Base-by-base conservation (phyloP, 208 protist species). In the Novymonas esmeraldas region DNA sequence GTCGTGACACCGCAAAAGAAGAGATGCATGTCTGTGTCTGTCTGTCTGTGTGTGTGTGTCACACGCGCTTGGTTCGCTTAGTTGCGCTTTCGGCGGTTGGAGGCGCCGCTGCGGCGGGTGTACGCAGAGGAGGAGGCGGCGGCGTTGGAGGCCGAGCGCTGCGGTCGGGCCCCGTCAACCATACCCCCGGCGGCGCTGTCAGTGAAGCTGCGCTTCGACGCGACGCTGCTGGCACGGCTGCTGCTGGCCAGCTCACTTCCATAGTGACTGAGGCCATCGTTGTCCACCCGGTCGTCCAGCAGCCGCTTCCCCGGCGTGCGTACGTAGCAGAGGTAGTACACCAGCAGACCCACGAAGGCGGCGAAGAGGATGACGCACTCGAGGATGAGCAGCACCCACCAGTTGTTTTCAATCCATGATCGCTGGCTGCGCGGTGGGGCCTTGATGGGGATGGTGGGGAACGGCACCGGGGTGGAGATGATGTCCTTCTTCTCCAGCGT, bases 391-490 rank as follows among this genome's bases (percentile, higher is more conserved):
- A 79, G 3, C 16, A 78, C 66, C 24, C 29, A 68, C 81, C 77
- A 87, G 59, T 78, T 65, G 48, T 73, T 70, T 44, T 79, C 44
- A 14, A 80, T 36, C 38, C 70, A 70, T 10, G 48, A 45, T 4
- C 59, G 64, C 13, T 78, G 14, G 1, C 54, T 50, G 18, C 51
- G 34, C 28, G 81, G 69, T 11, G 57, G 34, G 3, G 18, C 55
- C 7, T 14, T 20, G 5, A 76, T 67, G 33, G 73, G 73, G 31
- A 84, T 29, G 9, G 54, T 79, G 22, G 78, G 69, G 44, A 87
- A 87, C n/a, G 81, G 81, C 36, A 86, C 28, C 29, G 81, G 81
- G 13, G 76, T 86, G 24, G 50, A 68, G 20, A 86, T 48, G 7
- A 81, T 49, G n/a, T 74, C 61, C 6, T 71, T 68, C 20, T 44